phyloP scores from a whole-genome alignment of 2,329 filamentous ascomycete species.

The Beauveria australis region DNA sequence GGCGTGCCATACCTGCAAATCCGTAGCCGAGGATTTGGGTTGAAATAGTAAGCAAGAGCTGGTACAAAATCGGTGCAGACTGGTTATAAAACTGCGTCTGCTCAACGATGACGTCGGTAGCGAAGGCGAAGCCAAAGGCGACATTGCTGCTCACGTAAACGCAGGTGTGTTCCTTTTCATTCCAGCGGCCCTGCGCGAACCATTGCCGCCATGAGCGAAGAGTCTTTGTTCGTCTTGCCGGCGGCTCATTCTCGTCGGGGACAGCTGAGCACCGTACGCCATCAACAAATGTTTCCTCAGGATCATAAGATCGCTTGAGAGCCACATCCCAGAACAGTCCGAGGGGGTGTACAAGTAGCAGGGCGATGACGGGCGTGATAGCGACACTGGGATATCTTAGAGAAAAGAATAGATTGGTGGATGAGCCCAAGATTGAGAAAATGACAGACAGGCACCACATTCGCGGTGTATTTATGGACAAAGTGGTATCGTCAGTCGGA shows the following conservation, averaged over 20 bases:
- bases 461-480: slow-evolving; percentile 81
- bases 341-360: slow-evolving; percentile 76
- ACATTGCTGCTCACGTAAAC: slow-evolving; percentile 88
- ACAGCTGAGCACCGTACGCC: slow-evolving; percentile 31
- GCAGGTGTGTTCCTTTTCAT: slow-evolving; percentile 81
- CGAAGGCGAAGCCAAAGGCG: slow-evolving; percentile 82
- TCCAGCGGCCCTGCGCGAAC: slow-evolving; percentile 75
- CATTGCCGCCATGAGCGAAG: slow-evolving; percentile 53
- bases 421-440: slow-evolving; percentile 73
- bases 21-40: slow-evolving; percentile 83
- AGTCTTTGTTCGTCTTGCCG: slow-evolving; percentile 18
- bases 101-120: slow-evolving; percentile 83
- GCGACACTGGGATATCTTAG: slow-evolving; percentile 84
- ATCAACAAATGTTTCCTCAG: slow-evolving; percentile 39
- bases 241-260: slow-evolving; percentile 15
- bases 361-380: slow-evolving; percentile 80
- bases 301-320: slow-evolving; percentile 54
- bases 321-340: slow-evolving; percentile 70
- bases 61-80: slow-evolving; percentile 66
- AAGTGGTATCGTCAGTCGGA: slow-evolving; percentile 62
- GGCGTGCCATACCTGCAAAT: slow-evolving; percentile 72
- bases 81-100: slow-evolving; percentile 86
- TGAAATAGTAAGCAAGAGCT: slow-evolving; percentile 74
- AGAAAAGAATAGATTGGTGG: slow-evolving; percentile 82
- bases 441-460: slow-evolving; percentile 80